Base-by-base conservation (phyloP, 495 filamentous ascomycete species). In the Penicillium antarcticum region DNA sequence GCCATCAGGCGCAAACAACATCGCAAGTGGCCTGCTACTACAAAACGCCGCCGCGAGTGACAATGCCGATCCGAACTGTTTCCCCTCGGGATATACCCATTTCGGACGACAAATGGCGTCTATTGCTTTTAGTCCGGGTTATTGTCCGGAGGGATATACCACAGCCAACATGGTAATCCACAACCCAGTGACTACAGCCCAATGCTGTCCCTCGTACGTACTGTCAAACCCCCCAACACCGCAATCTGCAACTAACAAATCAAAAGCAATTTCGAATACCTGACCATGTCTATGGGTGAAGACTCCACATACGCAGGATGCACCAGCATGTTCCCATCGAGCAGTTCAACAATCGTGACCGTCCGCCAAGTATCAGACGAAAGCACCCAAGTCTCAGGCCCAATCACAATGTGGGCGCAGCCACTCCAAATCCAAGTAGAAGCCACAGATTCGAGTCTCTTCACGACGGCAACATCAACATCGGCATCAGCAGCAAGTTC, bases 331-430 rank as follows among this genome's bases (percentile, higher is more conserved):
- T 29, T 51, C 11, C 36, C 58, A 2, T 23, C 10, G 5, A 11
- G 11, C 8, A 40, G 19, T 11, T n/a, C 39, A 1, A 50, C 53
- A n/a, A 57, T 51, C 18, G 51, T 52, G 23, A 44, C 51, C 5
- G 48, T 51, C 13, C 46, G 47, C 16, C 43, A 51, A 21, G 14
- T 42, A 12, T 19, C 23, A 6, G 26, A 17, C 11, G 32, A 53
- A 19, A 43, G 45, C 17, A 55, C 52, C 12, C 41, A 45, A 24
- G 36, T 52, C 34, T 19, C 39, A 4, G 61, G 57, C 1, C 61
- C 61, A 12, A 34, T 64, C n/a, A 64, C 61, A 2, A 64, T 64
- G 61, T 64, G 58, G 57, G 61, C 54, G 7, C 61, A 64, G 21
- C 49, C 61, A 17, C 56, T 64, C 14, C 50, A 44, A 11, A 42